These are phyloP conservation scores for Lignosus rhinocerotis DNA, from an alignment of 1,284 basidiomycete genomes.

Conservation along the genomic window DNA sequence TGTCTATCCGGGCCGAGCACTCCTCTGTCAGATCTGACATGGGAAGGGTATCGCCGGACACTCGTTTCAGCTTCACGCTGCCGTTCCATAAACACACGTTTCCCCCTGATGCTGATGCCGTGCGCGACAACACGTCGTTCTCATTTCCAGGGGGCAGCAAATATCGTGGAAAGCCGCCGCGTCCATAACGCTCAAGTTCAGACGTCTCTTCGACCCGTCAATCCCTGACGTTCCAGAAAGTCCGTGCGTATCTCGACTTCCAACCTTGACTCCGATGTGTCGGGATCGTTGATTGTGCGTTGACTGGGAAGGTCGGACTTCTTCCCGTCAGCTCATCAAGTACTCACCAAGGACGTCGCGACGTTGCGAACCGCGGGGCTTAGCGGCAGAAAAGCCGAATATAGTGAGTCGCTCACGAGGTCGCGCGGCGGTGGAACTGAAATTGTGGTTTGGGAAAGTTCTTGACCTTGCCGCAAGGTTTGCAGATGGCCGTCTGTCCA, in stretches of 20 bases:
- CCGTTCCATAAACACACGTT: background rate
- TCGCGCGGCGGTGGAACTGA: background rate
- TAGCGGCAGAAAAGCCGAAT: conserved; percentile 83
- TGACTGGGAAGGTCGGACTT: conserved; percentile 33
- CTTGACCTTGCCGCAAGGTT: conserved; percentile 78
- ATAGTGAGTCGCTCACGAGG: conserved; percentile 50
- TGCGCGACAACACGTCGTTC: background rate
- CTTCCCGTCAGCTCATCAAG: conserved; percentile 75
- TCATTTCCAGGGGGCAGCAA: conserved; percentile 69
- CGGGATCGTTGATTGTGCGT: conserved; percentile 1
- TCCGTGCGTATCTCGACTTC: conserved; percentile 23
- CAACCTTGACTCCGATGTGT: conserved; percentile 23
- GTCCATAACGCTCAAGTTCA: conserved; percentile 84
- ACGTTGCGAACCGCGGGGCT: conserved; percentile 72
- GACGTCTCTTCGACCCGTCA: conserved; percentile 70
- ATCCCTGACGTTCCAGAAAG: conserved; percentile 58
- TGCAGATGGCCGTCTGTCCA: conserved; percentile 74
- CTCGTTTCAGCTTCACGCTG: background rate
- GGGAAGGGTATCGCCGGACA: background rate
- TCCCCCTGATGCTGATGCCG: background rate
- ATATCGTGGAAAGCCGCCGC: conserved; percentile 91
- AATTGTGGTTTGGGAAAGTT: conserved; percentile 43
- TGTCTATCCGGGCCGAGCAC: background rate
- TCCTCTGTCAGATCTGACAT: background rate
- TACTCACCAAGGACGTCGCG: conserved; percentile 57